Evolutionary conservation across 2,329 filamentous ascomycete species (phyloP), one percentile per base, ranked within the genome.

Genomic region (Talaromyces pinophilus): DNA sequence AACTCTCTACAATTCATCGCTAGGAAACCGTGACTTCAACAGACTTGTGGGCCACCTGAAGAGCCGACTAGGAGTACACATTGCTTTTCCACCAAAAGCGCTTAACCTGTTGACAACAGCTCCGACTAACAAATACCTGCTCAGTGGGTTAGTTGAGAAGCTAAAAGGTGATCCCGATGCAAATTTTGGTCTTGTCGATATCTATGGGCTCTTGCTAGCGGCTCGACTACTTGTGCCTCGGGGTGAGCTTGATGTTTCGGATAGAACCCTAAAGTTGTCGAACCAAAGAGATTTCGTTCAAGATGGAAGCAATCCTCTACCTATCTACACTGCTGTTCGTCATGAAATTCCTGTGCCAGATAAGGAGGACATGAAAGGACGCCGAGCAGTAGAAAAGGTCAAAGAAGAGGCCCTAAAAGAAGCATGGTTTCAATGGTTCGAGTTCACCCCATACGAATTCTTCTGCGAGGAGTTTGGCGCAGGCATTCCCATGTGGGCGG

Each of bases 311-410:
- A 87, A 94, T 67, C 95, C 95, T 0, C 81, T 99, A 71, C 95
- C 95, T 0, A 97, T 99, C 60, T 99, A 99, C 74, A 96, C 94
- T 0, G 92, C 92, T 0, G 94, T 99, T 0, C 88, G 95, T 7
- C 95, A 99, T 74, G 95, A 99, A 77, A 98, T 99, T 28, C 95
- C 94, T 0, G 81, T 89, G 7, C 11, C 87, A 80, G 73, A 83
- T 3, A 70, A 73, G 28, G 67, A 74, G 67, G 68, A 78, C 67
- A 63, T 72, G 73, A 71, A 70, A 61, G 63, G 44, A 40, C 69
- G 69, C 42, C 70, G 66, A 28, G 74, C 69, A 30, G 72, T 77
- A 7, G 78, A 77, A 68, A 76, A 72, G 68, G 72, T 78, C 2
- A 80, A 83, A 67, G 81, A 78, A 44, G 80, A 83, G 66, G 82